These are phyloP conservation scores for Clonostachys rosea DNA, from an alignment of 2,329 filamentous ascomycete species.

Conservation along the genomic window DNA sequence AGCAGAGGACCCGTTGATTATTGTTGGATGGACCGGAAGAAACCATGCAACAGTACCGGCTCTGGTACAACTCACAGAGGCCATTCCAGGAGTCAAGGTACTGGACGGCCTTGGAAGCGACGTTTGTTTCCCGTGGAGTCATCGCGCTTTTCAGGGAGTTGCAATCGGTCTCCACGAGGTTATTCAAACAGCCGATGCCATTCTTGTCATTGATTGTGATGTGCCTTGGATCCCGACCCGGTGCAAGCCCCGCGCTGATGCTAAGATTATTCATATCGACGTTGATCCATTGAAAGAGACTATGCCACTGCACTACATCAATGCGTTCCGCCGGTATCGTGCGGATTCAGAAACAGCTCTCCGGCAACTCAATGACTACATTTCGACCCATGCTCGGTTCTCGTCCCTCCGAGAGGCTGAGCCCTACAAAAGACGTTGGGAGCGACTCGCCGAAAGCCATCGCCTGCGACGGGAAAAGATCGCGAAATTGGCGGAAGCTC, in stretches of 20 bases:
- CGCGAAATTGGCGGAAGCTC: conserved; percentile 21
- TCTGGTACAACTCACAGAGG: conserved; percentile 63
- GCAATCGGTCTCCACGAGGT: conserved; percentile 68
- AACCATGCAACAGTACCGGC: conserved; percentile 59
- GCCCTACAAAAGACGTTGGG: conserved; percentile 56
- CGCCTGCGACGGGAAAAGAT: conserved; percentile 7
- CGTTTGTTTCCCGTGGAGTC: conserved; percentile 74
- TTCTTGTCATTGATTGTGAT: conserved; percentile 83
- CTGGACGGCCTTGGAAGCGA: conserved; percentile 74
- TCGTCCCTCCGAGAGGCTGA: conserved; percentile 35
- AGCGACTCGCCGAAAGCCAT: conserved; percentile 48
- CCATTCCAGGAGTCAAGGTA: conserved; percentile 64
- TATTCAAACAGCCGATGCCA: conserved; percentile 75
- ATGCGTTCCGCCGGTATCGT: conserved; percentile 59
- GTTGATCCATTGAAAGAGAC: conserved; percentile 64
- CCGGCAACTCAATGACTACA: conserved; percentile 62
- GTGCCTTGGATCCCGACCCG: conserved; percentile 90
- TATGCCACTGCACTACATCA: conserved; percentile 73
- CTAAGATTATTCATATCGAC: conserved; percentile 59
- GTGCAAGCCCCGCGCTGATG: conserved; percentile 47
- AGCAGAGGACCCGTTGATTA: conserved; percentile 64
- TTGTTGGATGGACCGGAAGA: conserved; percentile 68
- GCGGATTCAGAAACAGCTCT: conserved; percentile 63
- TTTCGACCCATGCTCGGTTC: conserved; percentile 28
- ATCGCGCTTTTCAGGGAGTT: conserved; percentile 65